A percentile compares a stretch with the other conserved stretches of the same genome.
These are phyloP conservation scores for Colletotrichum endophyticum DNA, from an alignment of 2,329 filamentous ascomycete genomes.

Conservation along the genomic window DNA sequence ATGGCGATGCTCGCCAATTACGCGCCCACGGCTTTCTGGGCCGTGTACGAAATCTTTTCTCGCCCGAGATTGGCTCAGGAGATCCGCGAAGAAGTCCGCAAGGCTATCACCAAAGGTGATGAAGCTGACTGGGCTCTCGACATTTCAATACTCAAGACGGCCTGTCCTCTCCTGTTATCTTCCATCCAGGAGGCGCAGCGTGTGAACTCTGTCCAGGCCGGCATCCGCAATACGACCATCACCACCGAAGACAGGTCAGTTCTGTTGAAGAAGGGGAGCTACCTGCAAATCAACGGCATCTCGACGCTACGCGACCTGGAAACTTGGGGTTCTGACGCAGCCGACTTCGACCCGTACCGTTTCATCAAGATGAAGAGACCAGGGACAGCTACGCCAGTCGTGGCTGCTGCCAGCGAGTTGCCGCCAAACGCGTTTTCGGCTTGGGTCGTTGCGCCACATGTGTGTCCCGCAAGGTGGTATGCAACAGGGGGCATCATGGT, in stretches of 20 bases:
- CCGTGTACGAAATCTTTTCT: slow-evolving; percentile 46
- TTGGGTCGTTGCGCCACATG: neutral
- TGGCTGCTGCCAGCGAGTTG: neutral
- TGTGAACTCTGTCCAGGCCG: slow-evolving; percentile 26
- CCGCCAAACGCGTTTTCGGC: neutral
- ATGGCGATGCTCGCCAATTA: slow-evolving; percentile 47
- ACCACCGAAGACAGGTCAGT: slow-evolving; percentile 35
- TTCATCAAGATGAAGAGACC: slow-evolving; percentile 27
- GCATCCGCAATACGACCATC: slow-evolving; percentile 33
- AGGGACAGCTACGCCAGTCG: neutral
- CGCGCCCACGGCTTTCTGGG: slow-evolving; percentile 48
- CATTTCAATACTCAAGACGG: slow-evolving; percentile 33
- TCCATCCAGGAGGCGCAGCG: slow-evolving; percentile 41
- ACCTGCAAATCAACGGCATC: slow-evolving; percentile 36
- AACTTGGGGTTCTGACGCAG: slow-evolving; percentile 32
- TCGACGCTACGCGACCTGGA: neutral
- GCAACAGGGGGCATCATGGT: neutral
- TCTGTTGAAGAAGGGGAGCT: slow-evolving; percentile 38
- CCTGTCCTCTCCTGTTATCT: slow-evolving; percentile 39
- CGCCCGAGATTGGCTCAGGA: slow-evolving; percentile 39
- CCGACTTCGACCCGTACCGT: slow-evolving; percentile 28
- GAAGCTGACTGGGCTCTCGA: slow-evolving; percentile 28
- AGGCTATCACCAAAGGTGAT: neutral
- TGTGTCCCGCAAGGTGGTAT: slow-evolving; percentile 7
- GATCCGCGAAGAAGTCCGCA: slow-evolving; percentile 43